Conservation (phyloP, 768 basidiomycete species). For the Chiua virens region DNA sequence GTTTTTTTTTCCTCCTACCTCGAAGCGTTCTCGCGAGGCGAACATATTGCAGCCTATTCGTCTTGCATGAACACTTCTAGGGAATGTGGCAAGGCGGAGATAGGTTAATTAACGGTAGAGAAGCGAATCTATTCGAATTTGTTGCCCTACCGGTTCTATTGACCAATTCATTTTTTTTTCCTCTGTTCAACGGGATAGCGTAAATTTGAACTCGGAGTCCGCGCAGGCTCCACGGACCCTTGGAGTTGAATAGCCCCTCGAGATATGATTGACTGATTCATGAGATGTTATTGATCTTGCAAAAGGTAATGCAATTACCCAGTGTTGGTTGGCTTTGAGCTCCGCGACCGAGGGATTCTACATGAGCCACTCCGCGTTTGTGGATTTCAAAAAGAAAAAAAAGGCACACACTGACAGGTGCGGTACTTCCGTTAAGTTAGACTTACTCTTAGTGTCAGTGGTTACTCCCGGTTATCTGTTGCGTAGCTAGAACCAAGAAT, state of each 20-base stretch:
- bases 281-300: slow-evolving; percentile 4
- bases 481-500: slow-evolving; percentile 11
- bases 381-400: not conserved
- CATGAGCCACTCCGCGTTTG: slow-evolving; percentile 7
- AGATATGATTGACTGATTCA: not conserved
- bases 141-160: not conserved
- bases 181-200: not conserved
- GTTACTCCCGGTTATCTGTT: slow-evolving; percentile 5
- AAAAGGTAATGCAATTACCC: slow-evolving; percentile 7
- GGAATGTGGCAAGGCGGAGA: too few species aligned
- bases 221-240: slow-evolving; percentile 23
- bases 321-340: slow-evolving; percentile 21
- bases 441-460: slow-evolving; percentile 8
- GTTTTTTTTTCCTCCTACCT: too few species aligned
- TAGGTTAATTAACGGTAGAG: too few species aligned
- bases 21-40: not conserved
- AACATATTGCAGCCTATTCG: too few species aligned
- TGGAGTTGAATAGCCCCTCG: slow-evolving; percentile 15
- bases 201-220: slow-evolving; percentile 1
- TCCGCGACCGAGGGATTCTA: slow-evolving; percentile 24
- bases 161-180: not conserved
- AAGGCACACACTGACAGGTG: slow-evolving; percentile 12
- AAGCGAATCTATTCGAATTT: slow-evolving; percentile 3
- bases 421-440: slow-evolving; percentile 33
- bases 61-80: too few species aligned